phyloP scores from a whole-genome alignment of 2,329 filamentous ascomycete genomes.

The Aspergillus japonicus region DNA sequence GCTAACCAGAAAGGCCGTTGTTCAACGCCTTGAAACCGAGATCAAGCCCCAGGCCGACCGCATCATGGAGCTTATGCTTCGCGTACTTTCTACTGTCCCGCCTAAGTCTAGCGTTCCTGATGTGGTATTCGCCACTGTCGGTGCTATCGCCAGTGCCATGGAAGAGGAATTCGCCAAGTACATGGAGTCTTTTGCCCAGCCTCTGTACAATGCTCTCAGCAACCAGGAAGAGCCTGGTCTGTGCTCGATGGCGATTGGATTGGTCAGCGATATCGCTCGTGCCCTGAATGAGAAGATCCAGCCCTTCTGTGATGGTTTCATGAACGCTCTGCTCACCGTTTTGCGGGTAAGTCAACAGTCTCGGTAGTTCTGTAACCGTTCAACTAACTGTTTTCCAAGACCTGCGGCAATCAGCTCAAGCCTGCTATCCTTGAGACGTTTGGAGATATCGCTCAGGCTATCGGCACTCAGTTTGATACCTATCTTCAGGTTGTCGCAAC shows the following conservation, averaged over 20 bases:
- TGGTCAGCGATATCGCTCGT: slow-evolving; percentile 93
- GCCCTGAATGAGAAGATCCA: slow-evolving; percentile 87
- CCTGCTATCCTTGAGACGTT: slow-evolving; percentile 97
- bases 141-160: slow-evolving; percentile 84
- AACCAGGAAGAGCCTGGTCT: slow-evolving; percentile 94
- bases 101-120: slow-evolving; percentile 93
- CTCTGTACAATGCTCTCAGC: slow-evolving; percentile 87
- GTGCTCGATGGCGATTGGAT: slow-evolving; percentile 94
- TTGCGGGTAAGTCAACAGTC: slow-evolving; percentile 59
- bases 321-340: slow-evolving; percentile 96
- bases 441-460: slow-evolving; percentile 94
- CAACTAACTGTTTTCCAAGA: slow-evolving; percentile 53
- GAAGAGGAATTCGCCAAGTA: slow-evolving; percentile 95
- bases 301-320: slow-evolving; percentile 94
- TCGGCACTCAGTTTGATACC: slow-evolving; percentile 85
- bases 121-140: slow-evolving; percentile 86
- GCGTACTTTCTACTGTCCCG: slow-evolving; percentile 73
- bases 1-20: slow-evolving; percentile 60
- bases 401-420: slow-evolving; percentile 91
- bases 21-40: slow-evolving; percentile 86
- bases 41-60: slow-evolving; percentile 86
- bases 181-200: slow-evolving; percentile 92
- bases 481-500: slow-evolving; percentile 91
- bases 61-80: slow-evolving; percentile 87
- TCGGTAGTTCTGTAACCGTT: slow-evolving; percentile 8